phyloP scores from a whole-genome alignment of 257 asterid species.

The Lycium ferocissimum region DNA sequence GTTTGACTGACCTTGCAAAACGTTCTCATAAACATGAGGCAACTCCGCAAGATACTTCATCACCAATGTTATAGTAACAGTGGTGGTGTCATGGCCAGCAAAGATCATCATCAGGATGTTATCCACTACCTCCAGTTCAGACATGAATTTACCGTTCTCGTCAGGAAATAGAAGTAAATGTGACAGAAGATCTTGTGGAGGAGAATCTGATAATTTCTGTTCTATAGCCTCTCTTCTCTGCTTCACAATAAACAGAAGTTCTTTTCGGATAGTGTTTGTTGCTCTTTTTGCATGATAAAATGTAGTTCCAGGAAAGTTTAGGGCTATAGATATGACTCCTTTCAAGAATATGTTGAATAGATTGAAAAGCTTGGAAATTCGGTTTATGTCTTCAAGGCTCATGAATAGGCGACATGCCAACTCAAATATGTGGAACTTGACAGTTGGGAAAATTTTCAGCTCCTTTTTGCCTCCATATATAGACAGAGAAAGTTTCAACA shows the following conservation, averaged over 20 bases:
- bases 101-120: constrained; percentile 70
- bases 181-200: constrained; percentile 71
- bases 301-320: constrained; percentile 73
- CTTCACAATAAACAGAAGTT: constrained; percentile 52
- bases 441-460: constrained; percentile 57
- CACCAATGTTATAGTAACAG: constrained; percentile 59
- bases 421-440: constrained; percentile 66
- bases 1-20: constrained; percentile 56
- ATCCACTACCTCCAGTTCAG: constrained; percentile 63
- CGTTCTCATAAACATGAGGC: constrained; percentile 66
- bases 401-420: constrained; percentile 74
- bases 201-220: constrained; percentile 40
- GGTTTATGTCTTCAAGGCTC: constrained; percentile 67
- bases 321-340: constrained; percentile 65
- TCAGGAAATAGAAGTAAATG: constrained; percentile 63
- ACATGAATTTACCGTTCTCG: constrained; percentile 68
- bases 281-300: constrained; percentile 64
- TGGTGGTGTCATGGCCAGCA: constrained; percentile 85
- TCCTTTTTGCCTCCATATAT: constrained; percentile 51
- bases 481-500: background rate
- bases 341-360: constrained; percentile 64
- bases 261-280: constrained; percentile 49
- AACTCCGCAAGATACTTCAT: constrained; percentile 65
- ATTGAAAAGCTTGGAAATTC: constrained; percentile 55
- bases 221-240: constrained; percentile 59